Percentiles rank a stretch among this genome's conserved stretches.
Conservation (phyloP, 1,139 yeast species). For the Tardiomyces digboiensis region DNA sequence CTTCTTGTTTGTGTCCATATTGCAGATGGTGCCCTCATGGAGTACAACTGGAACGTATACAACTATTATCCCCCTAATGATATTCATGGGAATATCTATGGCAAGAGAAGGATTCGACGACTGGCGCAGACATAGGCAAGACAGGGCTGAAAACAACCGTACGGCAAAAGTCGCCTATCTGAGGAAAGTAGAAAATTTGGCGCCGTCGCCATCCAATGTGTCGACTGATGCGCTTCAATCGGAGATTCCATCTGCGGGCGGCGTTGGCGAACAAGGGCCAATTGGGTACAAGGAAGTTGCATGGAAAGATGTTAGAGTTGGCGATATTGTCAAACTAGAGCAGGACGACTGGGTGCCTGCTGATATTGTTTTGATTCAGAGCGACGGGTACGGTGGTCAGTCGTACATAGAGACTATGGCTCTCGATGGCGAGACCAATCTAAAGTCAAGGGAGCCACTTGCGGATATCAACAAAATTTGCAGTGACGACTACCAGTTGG, state of each 20-base stretch:
- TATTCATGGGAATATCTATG: conserved; percentile 87
- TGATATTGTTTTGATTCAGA: conserved; percentile 62
- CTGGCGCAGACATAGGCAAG: conserved; percentile 77
- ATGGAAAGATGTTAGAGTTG: conserved; percentile 81
- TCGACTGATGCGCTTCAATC: not conserved
- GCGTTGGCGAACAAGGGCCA: conserved; percentile 7
- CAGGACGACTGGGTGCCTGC: conserved; percentile 95
- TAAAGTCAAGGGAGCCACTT: conserved; percentile 66
- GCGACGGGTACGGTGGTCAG: conserved; percentile 58
- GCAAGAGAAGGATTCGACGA: conserved; percentile 93
- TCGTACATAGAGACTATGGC: conserved; percentile 96
- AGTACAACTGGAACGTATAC: conserved; percentile 97
- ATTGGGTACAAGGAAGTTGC: conserved; percentile 29
- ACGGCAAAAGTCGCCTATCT: conserved; percentile 31
- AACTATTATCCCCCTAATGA: conserved; percentile 77
- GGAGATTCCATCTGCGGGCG: conserved; percentile 1
- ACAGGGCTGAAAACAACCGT: conserved; percentile 74
- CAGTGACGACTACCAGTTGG: conserved; percentile 48
- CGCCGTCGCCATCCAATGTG: not conserved
- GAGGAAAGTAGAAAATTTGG: not conserved
- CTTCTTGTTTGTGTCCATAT: conserved; percentile 76
- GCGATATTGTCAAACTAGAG: conserved; percentile 63
- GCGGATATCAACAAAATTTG: conserved; percentile 29
- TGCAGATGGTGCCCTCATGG: conserved; percentile 97
- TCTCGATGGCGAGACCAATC: conserved; percentile 91